Evolutionary conservation across 331 rosid genomes (phyloP).

Genomic region (Quercus tomentella): DNA sequence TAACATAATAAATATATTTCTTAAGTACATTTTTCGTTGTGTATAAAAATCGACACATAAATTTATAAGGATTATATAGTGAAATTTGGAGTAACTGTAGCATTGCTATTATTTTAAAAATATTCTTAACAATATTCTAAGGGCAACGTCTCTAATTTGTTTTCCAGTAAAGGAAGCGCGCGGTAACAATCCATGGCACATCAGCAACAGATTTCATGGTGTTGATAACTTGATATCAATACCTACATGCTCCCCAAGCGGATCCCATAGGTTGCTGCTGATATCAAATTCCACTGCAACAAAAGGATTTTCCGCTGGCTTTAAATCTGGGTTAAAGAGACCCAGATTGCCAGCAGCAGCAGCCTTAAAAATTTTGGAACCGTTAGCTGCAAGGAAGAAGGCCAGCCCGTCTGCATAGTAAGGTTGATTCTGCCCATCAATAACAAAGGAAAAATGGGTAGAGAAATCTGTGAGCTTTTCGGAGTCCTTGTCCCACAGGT

Average conservation of each 20-base stretch:
- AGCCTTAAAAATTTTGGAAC: neutral
- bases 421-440: neutral
- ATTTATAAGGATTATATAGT: too few species aligned
- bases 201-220: slow-evolving; percentile 21
- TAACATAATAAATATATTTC: too few species aligned
- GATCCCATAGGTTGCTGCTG: neutral
- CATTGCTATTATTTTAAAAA: too few species aligned
- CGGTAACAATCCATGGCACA: slow-evolving; percentile 23
- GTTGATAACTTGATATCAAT: slow-evolving; percentile 42
- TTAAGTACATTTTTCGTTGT: too few species aligned
- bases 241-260: slow-evolving; percentile 34
- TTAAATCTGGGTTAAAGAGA: neutral
- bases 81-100: too few species aligned
- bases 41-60: too few species aligned
- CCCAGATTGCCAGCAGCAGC: slow-evolving; percentile 28
- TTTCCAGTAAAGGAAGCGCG: too few species aligned
- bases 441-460: slow-evolving; percentile 23
- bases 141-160: too few species aligned
- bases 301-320: neutral
- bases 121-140: too few species aligned
- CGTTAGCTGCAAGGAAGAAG: slow-evolving; percentile 24
- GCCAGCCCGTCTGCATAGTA: slow-evolving; percentile 16
- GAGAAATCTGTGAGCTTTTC: slow-evolving; percentile 25
- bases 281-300: slow-evolving; percentile 28
- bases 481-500: slow-evolving; percentile 33